Percentiles rank a stretch among this genome's conserved stretches.
These are phyloP conservation scores for Ilyonectria sp. DNA, from an alignment of 2,329 filamentous ascomycete species.

Conservation along the genomic window DNA sequence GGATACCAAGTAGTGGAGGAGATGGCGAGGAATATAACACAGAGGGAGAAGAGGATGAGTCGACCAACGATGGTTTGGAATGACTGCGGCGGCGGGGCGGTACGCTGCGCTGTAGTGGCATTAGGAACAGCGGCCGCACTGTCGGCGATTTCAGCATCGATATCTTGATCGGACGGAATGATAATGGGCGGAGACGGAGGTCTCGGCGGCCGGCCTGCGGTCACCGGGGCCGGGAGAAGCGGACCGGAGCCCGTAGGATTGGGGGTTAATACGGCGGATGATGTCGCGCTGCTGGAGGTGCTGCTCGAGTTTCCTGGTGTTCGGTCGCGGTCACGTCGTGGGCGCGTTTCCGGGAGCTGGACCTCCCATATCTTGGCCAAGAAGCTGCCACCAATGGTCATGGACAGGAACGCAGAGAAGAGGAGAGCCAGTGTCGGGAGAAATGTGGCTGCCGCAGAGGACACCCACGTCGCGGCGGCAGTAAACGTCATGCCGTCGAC, in stretches of 20 bases:
- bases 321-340: conserved; percentile 59
- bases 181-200: conserved; percentile 64
- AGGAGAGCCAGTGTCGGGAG: conserved; percentile 70
- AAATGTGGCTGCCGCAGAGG: conserved; percentile 69
- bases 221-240: conserved; percentile 60
- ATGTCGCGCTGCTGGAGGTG: conserved; percentile 40
- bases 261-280: conserved; percentile 45
- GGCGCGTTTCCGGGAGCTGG: conserved; percentile 69
- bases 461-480: conserved; percentile 69
- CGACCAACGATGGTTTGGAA: conserved; percentile 72
- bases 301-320: conserved; percentile 39
- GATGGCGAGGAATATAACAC: conserved; percentile 71
- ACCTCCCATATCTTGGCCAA: conserved; percentile 73
- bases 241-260: conserved; percentile 47
- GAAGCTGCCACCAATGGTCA: conserved; percentile 71
- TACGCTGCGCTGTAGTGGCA: conserved; percentile 43
- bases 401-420: conserved; percentile 67
- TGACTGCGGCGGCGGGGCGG: conserved; percentile 50
- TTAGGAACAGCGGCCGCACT: conserved; percentile 55
- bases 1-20: conserved; percentile 75
- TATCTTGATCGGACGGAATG: conserved; percentile 75
- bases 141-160: conserved; percentile 72
- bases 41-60: conserved; percentile 69
- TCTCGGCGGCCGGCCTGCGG: conserved; percentile 48
- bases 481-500: conserved; percentile 74